phyloP scores from a whole-genome alignment of 2,329 filamentous ascomycete genomes.

The Colletotrichum zoysiae region DNA sequence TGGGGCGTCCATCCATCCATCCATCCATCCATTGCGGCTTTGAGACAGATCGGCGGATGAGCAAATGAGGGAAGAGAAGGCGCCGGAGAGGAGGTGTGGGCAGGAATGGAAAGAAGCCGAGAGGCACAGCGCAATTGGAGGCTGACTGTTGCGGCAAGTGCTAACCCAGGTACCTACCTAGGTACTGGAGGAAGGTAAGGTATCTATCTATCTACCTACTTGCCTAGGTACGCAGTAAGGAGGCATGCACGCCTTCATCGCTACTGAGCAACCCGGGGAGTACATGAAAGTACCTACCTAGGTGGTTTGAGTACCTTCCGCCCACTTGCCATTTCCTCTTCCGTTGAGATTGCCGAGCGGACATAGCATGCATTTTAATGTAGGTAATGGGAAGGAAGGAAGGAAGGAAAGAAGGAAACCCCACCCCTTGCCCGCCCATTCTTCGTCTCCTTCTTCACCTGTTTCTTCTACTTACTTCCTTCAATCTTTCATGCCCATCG shows the following conservation, averaged over 20 bases:
- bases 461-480: neutral
- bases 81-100: conserved; percentile 8
- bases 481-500: neutral
- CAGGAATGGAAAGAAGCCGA: conserved; percentile 19
- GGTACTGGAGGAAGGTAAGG: no score
- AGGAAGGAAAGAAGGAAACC: neutral
- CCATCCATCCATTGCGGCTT: neutral
- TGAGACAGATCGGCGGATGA: conserved; percentile 25
- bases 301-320: neutral
- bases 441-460: neutral
- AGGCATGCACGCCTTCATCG: no score
- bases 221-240: no score
- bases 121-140: conserved; percentile 12
- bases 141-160: conserved; percentile 12
- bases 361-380: neutral
- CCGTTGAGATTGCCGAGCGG: neutral
- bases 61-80: conserved; percentile 6
- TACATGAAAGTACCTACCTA: no score
- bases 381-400: neutral
- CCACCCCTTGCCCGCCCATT: neutral
- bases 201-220: no score
- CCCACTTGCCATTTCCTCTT: neutral
- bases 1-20: conserved; percentile 13
- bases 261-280: neutral
- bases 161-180: neutral